Evolutionary conservation across 2,329 filamentous ascomycete genomes (phyloP).

Genomic region (Aspergillus novofumigatus): DNA sequence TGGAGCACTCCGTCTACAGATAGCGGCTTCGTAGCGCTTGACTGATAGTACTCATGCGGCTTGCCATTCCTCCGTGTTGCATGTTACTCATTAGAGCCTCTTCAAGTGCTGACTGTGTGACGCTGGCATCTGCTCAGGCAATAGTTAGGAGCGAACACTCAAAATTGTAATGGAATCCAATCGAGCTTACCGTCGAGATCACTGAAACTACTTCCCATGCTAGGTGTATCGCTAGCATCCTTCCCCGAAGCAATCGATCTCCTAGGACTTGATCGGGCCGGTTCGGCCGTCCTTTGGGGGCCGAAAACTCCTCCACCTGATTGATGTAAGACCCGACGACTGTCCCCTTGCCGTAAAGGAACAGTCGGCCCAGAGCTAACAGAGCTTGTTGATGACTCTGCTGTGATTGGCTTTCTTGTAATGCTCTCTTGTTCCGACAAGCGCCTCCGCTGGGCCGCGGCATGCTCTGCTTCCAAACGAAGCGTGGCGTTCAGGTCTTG

Average conservation of each 20-base stretch:
- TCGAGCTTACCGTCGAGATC: conserved; percentile 55
- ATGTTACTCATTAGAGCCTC: conserved; percentile 62
- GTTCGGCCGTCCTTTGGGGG: conserved; percentile 47
- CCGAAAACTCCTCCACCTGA: conserved; percentile 23
- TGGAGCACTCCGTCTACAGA: conserved; percentile 24
- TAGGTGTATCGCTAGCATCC: conserved; percentile 53
- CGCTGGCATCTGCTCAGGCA: conserved; percentile 50
- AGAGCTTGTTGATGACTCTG: conserved; percentile 34
- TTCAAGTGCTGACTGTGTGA: conserved; percentile 62
- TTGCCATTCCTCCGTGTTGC: conserved; percentile 50
- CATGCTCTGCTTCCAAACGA: conserved; percentile 30
- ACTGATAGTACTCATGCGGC: conserved; percentile 49
- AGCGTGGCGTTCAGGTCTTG: conserved; percentile 42
- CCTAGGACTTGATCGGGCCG: conserved; percentile 47
- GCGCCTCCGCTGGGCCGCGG: conserved; percentile 23
- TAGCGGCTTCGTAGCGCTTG: conserved; percentile 53
- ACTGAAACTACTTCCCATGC: conserved; percentile 63
- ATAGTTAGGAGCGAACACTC: conserved; percentile 3
- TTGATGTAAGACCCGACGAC: conserved; percentile 11
- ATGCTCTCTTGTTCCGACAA: conserved; percentile 21
- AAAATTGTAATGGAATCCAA: not conserved
- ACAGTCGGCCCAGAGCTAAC: conserved; percentile 34
- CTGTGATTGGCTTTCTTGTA: conserved; percentile 16
- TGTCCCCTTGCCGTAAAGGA: conserved; percentile 18
- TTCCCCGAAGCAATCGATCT: conserved; percentile 31